Conservation (phyloP, 2,329 filamentous ascomycete species). For the Ophiostoma sp. region DNA sequence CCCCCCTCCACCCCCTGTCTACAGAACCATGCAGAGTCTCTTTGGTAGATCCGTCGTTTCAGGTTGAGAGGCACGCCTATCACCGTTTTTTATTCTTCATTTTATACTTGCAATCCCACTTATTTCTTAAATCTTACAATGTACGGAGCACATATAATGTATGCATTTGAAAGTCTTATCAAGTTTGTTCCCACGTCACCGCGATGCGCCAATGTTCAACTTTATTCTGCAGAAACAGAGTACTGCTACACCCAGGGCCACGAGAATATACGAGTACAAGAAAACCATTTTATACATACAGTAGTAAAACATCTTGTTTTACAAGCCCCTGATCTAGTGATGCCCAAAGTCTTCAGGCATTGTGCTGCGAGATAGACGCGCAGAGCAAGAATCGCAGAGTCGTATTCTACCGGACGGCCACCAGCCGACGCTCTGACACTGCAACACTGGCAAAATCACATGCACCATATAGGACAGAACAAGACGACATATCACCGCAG, state of each 20-base stretch:
- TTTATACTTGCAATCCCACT: background rate
- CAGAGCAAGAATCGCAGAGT: background rate
- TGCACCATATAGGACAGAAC: background rate
- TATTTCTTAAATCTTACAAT: background rate
- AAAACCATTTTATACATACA: background rate
- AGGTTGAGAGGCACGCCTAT: background rate
- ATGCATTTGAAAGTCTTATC: background rate
- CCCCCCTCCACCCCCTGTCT: background rate
- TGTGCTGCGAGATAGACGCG: background rate
- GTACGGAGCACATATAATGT: no score
- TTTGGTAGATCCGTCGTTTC: background rate
- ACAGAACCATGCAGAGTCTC: constrained; percentile 5
- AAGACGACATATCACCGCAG: background rate
- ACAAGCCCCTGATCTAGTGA: constrained; percentile 6
- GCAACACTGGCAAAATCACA: background rate
- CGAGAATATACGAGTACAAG: background rate
- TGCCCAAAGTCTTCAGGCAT: background rate
- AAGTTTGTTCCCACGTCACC: background rate
- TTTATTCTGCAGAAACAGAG: background rate
- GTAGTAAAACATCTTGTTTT: background rate
- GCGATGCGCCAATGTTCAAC: background rate
- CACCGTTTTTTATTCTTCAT: background rate
- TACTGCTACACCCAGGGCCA: background rate
- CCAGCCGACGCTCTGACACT: background rate
- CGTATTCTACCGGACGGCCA: background rate